Evolutionary conservation across 495 filamentous ascomycete species (phyloP).

Genomic region (Talaromyces thailandensis): DNA sequence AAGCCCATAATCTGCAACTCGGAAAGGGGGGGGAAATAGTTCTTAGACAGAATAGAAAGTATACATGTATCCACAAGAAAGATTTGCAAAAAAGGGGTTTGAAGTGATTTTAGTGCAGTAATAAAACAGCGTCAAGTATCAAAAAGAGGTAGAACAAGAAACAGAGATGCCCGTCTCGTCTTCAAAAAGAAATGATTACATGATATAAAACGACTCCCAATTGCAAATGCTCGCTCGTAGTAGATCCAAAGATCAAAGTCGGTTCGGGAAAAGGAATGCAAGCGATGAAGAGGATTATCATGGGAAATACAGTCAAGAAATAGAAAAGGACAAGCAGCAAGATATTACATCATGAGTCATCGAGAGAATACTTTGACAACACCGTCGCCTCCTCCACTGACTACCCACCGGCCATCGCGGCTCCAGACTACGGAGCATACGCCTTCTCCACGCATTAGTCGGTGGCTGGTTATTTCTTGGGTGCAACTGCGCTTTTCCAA

Average conservation of each 20-base stretch:
- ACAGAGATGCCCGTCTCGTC: not conserved
- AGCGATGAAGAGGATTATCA: constrained; percentile 1
- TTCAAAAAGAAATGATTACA: not conserved
- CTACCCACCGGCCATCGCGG: constrained; percentile 86
- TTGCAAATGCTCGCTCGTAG: constrained; percentile 9
- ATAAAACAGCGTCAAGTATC: constrained; percentile 1
- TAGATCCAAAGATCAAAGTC: constrained; percentile 4
- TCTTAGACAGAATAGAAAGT: not conserved
- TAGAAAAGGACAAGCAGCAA: not conserved
- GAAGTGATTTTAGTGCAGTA: not conserved
- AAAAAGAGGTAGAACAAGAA: not conserved
- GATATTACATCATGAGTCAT: constrained; percentile 21
- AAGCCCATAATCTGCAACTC: not conserved
- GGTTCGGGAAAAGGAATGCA: constrained; percentile 2
- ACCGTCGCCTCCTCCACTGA: constrained; percentile 92
- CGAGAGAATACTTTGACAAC: constrained; percentile 91
- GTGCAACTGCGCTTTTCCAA: constrained; percentile 88
- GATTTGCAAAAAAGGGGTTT: not conserved
- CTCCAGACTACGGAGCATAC: constrained; percentile 92
- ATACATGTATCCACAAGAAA: constrained; percentile 5
- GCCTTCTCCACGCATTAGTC: constrained; percentile 88
- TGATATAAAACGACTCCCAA: constrained; percentile 4
- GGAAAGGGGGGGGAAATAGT: not conserved
- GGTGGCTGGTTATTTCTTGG: constrained; percentile 86
- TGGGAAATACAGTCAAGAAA: not conserved